Percentiles rank a stretch among this genome's conserved stretches.
Evolutionary conservation across 495 filamentous ascomycete species (phyloP).

Genomic region (Glarea lozoyensis): DNA sequence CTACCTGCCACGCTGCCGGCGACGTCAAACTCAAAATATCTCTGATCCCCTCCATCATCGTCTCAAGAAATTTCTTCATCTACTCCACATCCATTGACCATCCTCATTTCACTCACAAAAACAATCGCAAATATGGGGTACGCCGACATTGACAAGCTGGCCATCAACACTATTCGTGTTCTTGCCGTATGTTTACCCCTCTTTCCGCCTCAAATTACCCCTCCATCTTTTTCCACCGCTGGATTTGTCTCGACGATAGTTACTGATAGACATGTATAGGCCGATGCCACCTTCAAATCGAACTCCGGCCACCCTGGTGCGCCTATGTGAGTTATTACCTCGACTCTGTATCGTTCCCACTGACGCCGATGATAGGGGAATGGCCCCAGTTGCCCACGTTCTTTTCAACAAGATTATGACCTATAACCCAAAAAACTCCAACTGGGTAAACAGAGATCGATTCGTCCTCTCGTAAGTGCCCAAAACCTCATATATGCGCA

Average conservation of each 20-base stretch:
- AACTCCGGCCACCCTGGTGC: constrained; percentile 99
- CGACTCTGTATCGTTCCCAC: constrained; percentile 17
- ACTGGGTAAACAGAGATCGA: constrained; percentile 94
- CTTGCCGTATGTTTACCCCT: constrained; percentile 68
- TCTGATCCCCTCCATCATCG: constrained; percentile 16
- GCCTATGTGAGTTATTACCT: constrained; percentile 51
- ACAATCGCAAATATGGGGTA: constrained; percentile 71
- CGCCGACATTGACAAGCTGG: constrained; percentile 73
- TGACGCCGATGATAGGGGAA: constrained; percentile 26
- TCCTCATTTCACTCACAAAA: not conserved
- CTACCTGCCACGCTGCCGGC: no score
- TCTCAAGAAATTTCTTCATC: constrained; percentile 10
- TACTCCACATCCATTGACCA: not conserved
- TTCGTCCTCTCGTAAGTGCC: constrained; percentile 94
- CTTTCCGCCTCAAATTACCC: constrained; percentile 22
- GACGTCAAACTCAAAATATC: constrained; percentile 22
- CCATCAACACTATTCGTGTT: constrained; percentile 95
- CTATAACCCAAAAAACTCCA: constrained; percentile 98
- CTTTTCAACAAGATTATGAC: constrained; percentile 98
- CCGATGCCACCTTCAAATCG: constrained; percentile 92
- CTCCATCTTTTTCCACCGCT: constrained; percentile 22
- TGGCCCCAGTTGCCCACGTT: constrained; percentile 96
- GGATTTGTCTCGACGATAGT: constrained; percentile 1
- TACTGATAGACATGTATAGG: constrained; percentile 40
- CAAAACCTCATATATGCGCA: no score